These are phyloP conservation scores for Verticillium klebahnii DNA, from an alignment of 2,329 filamentous ascomycete species.

Conservation along the genomic window DNA sequence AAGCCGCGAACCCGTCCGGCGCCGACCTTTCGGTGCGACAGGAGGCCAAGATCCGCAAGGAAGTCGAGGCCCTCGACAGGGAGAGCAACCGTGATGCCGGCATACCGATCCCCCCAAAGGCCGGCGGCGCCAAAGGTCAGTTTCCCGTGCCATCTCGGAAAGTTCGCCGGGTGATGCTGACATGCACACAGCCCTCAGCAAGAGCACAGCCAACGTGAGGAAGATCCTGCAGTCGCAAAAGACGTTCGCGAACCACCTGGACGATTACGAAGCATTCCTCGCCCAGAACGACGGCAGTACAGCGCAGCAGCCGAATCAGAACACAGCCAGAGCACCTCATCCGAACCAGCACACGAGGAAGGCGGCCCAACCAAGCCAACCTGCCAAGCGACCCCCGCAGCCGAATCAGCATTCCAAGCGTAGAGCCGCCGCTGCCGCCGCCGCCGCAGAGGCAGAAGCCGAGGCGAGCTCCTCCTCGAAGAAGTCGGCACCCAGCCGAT, in stretches of 20 bases:
- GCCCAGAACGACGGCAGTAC: slow-evolving; percentile 35
- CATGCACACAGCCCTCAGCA: slow-evolving; percentile 34
- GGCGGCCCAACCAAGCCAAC: not conserved
- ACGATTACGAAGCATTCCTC: slow-evolving; percentile 68
- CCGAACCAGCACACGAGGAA: slow-evolving; percentile 6
- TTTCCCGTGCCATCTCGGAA: not conserved
- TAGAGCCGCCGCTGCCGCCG: slow-evolving; percentile 7
- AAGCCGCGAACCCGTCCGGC: slow-evolving; percentile 43
- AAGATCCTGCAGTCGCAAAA: slow-evolving; percentile 77
- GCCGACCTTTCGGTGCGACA: slow-evolving; percentile 76
- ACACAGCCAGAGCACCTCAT: slow-evolving; percentile 20
- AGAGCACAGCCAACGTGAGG: slow-evolving; percentile 65
- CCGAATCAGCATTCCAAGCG: slow-evolving; percentile 13
- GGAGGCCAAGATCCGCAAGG: slow-evolving; percentile 74
- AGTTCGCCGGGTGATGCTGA: not conserved
- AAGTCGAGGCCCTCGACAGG: slow-evolving; percentile 75
- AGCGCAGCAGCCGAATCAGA: slow-evolving; percentile 15
- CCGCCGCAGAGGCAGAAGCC: not conserved
- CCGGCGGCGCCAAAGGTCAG: slow-evolving; percentile 38
- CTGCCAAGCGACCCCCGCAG: slow-evolving; percentile 9
- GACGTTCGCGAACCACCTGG: slow-evolving; percentile 77
- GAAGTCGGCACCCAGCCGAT: not conserved
- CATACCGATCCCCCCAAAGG: slow-evolving; percentile 63
- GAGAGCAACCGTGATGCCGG: slow-evolving; percentile 70
- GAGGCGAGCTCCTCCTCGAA: not conserved